Evolutionary conservation across 805 yeast genomes (phyloP), one percentile per base, ranked within the genome.

Genomic region (Candida ulmi): DNA sequence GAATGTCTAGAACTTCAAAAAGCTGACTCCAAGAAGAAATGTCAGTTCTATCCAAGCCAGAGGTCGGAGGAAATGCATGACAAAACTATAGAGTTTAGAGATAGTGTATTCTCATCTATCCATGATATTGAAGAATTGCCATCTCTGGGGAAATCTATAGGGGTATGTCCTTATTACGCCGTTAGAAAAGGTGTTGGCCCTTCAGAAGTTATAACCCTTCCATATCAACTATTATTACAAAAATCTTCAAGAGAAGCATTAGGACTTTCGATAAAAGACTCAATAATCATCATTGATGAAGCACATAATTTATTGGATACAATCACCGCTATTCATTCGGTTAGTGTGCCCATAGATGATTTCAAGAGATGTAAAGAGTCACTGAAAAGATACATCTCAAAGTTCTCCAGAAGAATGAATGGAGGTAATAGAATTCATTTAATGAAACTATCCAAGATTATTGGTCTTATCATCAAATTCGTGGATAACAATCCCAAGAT

Each of bases 301-400:
- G 97, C 97, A 0, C 98, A 90, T 55, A 90, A 90, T 55, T 62
- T 90, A 32, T 55, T 88, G 23, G 96, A 88, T 48, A 79, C 90
- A 0, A 76, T 90, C 3, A 74, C 81, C 2, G 63, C 83, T 2
- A 63, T 91, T 45, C 73, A 83, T 51, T 86, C 96, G 0, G 70
- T 78, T 2, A 59, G 72, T 4, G 63, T 90, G 1, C 63, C 83
- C 0, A 49, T 66, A 1, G 37, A 48, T 0, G 87, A 83, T 25
- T 62, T 87, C 9, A 31, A 48, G 2, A 33, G 43, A 0, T 71
- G 83, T 4, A 60, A 69, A 16, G 48, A 48, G 2, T 79, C 83
- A 0, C 51, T 90, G 30, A 66, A 71, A 32, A 45, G 52, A 0
- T 90, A 90, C 59, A 55, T 76, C 12, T 54, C 60, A 11, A 82